These are phyloP conservation scores for Colletotrichum melonis DNA, from an alignment of 2,329 filamentous ascomycete species.

Conservation along the genomic window DNA sequence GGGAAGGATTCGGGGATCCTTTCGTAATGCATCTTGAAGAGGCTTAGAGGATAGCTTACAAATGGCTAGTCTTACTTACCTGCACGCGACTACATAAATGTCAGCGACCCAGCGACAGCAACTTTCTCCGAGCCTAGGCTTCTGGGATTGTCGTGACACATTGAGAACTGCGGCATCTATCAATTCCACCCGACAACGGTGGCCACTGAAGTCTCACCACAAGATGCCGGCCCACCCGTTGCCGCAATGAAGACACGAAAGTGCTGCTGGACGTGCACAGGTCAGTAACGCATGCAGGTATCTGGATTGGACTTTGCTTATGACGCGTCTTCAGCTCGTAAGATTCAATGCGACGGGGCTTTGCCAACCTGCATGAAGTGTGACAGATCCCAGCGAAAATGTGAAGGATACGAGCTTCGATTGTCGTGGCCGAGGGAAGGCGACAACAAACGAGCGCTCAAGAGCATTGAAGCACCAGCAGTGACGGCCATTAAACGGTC, in stretches of 20 bases:
- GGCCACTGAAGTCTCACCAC: not conserved
- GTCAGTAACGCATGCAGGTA: not conserved
- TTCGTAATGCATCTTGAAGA: not conserved
- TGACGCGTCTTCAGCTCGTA: not conserved
- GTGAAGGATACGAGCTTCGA: slow-evolving; percentile 3
- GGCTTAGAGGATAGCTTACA: slow-evolving; percentile 8
- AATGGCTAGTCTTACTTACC: not conserved
- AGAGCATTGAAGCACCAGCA: not conserved
- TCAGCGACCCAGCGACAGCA: slow-evolving; percentile 12
- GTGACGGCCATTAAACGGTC: too few relatives aligned
- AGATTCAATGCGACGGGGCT: not conserved
- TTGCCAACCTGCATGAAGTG: slow-evolving; percentile 2
- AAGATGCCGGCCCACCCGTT: not conserved
- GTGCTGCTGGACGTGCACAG: slow-evolving; percentile 18
- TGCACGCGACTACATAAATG: not conserved
- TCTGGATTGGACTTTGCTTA: not conserved
- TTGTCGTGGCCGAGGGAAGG: slow-evolving; percentile 9
- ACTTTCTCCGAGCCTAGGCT: slow-evolving; percentile 1
- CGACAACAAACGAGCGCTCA: slow-evolving; percentile 10
- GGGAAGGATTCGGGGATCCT: not conserved
- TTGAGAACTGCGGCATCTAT: not conserved
- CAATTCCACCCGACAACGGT: not conserved
- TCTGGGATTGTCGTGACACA: not conserved
- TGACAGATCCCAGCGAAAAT: not conserved
- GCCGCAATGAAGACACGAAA: not conserved